Percentiles rank a stretch among this genome's conserved stretches.
These are phyloP conservation scores for Sporisorium sorghi DNA, from an alignment of 1,284 basidiomycete species.

Conservation along the genomic window DNA sequence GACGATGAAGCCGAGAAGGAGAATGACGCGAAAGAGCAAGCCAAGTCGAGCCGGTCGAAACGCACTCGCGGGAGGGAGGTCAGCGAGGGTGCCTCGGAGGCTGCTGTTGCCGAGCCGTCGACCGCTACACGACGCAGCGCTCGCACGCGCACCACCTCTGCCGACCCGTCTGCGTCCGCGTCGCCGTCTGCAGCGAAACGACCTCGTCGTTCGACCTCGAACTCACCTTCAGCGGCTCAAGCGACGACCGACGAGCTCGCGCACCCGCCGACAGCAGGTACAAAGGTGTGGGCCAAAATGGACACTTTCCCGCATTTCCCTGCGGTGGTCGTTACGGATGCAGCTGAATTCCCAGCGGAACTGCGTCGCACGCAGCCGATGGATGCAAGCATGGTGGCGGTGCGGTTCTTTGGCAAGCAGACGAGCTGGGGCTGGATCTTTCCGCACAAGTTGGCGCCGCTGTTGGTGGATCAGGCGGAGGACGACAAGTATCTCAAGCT, in stretches of 20 bases:
- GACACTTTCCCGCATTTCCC: slow-evolving; percentile 39
- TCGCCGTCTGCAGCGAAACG: slow-evolving; percentile 17
- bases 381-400: slow-evolving; percentile 12
- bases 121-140: slow-evolving; percentile 20
- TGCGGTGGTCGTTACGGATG: slow-evolving; percentile 18
- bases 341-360: background rate
- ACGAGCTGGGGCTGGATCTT: slow-evolving; percentile 28
- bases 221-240: background rate
- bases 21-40: background rate
- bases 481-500: slow-evolving; percentile 33
- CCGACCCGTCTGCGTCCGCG: slow-evolving; percentile 16
- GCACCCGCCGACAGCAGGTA: slow-evolving; percentile 16
- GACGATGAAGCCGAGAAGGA: slow-evolving; percentile 32
- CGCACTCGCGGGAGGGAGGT: slow-evolving; percentile 17
- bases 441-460: slow-evolving; percentile 8
- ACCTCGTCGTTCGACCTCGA: slow-evolving; percentile 3
- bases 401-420: slow-evolving; percentile 31
- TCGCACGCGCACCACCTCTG: slow-evolving; percentile 13
- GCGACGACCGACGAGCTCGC: background rate
- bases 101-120: background rate
- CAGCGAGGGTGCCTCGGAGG: slow-evolving; percentile 6
- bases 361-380: slow-evolving; percentile 4
- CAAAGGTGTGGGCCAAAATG: slow-evolving; percentile 49
- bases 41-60: slow-evolving; percentile 7
- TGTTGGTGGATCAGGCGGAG: slow-evolving; percentile 13